Evolutionary conservation across 345 rosid genomes (phyloP).

Genomic region (Acer saccharum): DNA sequence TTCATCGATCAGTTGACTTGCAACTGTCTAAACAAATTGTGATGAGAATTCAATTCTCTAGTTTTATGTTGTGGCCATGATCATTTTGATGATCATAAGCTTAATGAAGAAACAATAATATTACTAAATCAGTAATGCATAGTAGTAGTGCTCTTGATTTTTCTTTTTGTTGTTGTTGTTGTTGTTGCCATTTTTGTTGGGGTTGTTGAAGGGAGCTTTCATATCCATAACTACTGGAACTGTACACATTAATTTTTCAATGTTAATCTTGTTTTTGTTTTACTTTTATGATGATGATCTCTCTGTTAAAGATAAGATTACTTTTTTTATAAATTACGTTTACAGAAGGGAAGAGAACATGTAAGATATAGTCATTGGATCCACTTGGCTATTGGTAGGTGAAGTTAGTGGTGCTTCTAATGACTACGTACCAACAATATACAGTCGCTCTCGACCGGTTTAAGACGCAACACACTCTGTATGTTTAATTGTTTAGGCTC

Average conservation of each 20-base stretch:
- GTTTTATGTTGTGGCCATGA: neutral
- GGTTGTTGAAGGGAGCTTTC: conserved; percentile 5
- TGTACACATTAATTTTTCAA: neutral
- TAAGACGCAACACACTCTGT: neutral
- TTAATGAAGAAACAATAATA: neutral
- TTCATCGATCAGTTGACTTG: neutral
- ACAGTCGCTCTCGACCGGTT: neutral
- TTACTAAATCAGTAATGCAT: neutral
- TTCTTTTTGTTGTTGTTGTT: too few species aligned
- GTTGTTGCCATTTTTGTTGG: too few species aligned
- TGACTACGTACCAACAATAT: neutral
- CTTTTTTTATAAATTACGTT: neutral
- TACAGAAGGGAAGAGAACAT: neutral
- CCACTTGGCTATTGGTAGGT: conserved; percentile 3
- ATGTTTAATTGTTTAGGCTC: neutral
- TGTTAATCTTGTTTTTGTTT: neutral
- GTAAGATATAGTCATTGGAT: neutral
- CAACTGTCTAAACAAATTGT: neutral
- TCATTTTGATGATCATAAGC: neutral
- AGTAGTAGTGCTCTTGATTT: neutral
- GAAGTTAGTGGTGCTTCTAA: neutral
- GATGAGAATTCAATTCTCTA: neutral
- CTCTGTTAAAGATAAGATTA: neutral
- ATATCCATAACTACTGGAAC: neutral
- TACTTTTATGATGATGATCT: neutral